Evolutionary conservation across 1,284 basidiomycete species (phyloP), one percentile per base, ranked within the genome.

Genomic region (Psilocybe mexicana): DNA sequence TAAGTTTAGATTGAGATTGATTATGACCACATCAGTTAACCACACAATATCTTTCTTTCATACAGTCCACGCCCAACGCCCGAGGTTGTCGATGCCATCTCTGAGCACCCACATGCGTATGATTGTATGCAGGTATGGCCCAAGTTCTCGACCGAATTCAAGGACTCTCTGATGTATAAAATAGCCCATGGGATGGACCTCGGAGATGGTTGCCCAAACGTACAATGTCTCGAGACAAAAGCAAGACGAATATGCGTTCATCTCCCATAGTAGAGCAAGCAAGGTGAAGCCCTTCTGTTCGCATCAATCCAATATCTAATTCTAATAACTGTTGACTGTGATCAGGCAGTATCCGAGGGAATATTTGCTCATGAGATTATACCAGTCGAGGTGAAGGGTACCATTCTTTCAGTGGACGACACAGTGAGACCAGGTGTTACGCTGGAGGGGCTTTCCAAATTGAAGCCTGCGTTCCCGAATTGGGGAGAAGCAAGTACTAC

Each of bases 131-230:
- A 92, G 79, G 90, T 88, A 61, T 63, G 79, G 47, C 38, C 26
- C 18, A 7, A 24, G 30, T 38, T 12, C 28, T 55, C 38, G 7
- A 14, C 3, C 26, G 23, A 51, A 12, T 4, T 18, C 18, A 24
- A n/a, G 7, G 35, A 14, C 14, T 26, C 18, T n/a, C 43, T 49
- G 33, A 44, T 55, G 52, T 58, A 58, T 6, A n/a, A 6, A 8
- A 35, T 63, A 93, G 90, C 90, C 93, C 12, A 95, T 95, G 93
- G 93, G 93, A 10, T 94, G 93, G 93, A 94, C 93, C 0, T 92
- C 90, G 2, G 93, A 95, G 70, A 89, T 92, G 83, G 90, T 93
- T 18, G 91, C 91, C 14, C 73, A 87, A 63, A 79, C 85, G 25
- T 95, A 89, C 75, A 80, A 86, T 40, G 76, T 95, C 56, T 80